Percentiles rank a stretch among this genome's conserved stretches.
Evolutionary conservation across 1,284 basidiomycete species (phyloP).

Genomic region (Microbotryomycetes sp.): DNA sequence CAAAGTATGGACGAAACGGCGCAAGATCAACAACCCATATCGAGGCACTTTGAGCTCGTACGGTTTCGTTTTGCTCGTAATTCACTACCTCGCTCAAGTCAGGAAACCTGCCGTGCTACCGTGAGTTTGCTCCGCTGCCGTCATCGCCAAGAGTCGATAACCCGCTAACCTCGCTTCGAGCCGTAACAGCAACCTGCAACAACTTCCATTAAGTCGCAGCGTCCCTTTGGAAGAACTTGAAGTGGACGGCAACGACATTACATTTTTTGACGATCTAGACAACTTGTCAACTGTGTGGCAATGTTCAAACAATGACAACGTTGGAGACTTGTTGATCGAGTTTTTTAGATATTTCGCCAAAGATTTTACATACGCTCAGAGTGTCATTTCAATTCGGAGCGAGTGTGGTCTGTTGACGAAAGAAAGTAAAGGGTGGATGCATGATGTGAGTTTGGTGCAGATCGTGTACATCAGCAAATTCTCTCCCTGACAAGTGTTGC

Average conservation of each 20-base stretch:
- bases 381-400: constrained; percentile 83
- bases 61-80: constrained; percentile 93
- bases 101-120: constrained; percentile 90
- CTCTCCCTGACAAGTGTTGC: background rate
- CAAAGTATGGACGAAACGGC: constrained; percentile 97
- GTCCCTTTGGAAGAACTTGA: constrained; percentile 62
- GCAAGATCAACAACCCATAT: constrained; percentile 98
- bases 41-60: constrained; percentile 94
- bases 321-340: constrained; percentile 93
- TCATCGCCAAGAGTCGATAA: constrained; percentile 58
- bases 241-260: constrained; percentile 58
- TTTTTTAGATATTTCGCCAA: constrained; percentile 96
- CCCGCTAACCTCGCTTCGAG: constrained; percentile 26
- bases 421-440: constrained; percentile 86
- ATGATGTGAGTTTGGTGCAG: constrained; percentile 60
- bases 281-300: constrained; percentile 83
- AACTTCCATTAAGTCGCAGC: constrained; percentile 38
- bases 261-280: constrained; percentile 98
- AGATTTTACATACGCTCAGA: constrained; percentile 85
- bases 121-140: constrained; percentile 68
- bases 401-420: constrained; percentile 72
- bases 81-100: constrained; percentile 95
- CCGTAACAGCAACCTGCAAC: constrained; percentile 41
- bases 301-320: constrained; percentile 84
- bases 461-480: background rate